A percentile compares a stretch with the other conserved stretches of the same genome.
These are phyloP conservation scores for Phaseolus lunatus DNA, from an alignment of 306 rosid species.

Conservation along the genomic window DNA sequence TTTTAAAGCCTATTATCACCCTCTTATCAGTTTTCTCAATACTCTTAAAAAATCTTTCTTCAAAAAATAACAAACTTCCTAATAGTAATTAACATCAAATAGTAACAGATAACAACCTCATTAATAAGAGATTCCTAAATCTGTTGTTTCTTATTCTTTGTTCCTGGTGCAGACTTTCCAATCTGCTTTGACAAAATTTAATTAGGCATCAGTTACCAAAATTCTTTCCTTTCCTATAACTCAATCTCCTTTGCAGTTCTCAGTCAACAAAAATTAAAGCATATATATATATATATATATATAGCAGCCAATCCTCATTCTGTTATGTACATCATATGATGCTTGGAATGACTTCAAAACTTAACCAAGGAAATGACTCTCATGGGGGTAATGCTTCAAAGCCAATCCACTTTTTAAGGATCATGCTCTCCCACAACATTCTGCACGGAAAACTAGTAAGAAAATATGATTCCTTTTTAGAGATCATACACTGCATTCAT, in stretches of 20 bases:
- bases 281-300: neutral
- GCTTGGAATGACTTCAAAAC: neutral
- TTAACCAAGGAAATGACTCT: neutral
- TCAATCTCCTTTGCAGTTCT: neutral
- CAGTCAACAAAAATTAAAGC: neutral
- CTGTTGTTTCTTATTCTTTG: too few relatives aligned
- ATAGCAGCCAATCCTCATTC: neutral
- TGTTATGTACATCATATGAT: neutral
- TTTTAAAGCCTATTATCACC: too few relatives aligned
- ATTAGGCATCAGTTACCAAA: neutral
- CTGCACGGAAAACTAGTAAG: conserved; percentile 17
- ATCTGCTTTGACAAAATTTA: neutral
- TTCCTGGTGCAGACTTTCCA: too few relatives aligned
- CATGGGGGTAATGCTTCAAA: neutral
- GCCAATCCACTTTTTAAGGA: conserved; percentile 3
- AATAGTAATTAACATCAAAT: too few relatives aligned
- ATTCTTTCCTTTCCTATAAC: neutral
- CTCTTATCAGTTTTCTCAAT: too few relatives aligned
- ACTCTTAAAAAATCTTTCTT: too few relatives aligned
- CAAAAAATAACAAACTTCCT: too few relatives aligned
- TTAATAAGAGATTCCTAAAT: too few relatives aligned
- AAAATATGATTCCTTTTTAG: neutral
- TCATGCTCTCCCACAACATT: neutral
- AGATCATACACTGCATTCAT: neutral
- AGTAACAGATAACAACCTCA: too few relatives aligned